Evolutionary conservation across 1,139 yeast species (phyloP).

Genomic region (Lodderomyces metapsilosis): DNA sequence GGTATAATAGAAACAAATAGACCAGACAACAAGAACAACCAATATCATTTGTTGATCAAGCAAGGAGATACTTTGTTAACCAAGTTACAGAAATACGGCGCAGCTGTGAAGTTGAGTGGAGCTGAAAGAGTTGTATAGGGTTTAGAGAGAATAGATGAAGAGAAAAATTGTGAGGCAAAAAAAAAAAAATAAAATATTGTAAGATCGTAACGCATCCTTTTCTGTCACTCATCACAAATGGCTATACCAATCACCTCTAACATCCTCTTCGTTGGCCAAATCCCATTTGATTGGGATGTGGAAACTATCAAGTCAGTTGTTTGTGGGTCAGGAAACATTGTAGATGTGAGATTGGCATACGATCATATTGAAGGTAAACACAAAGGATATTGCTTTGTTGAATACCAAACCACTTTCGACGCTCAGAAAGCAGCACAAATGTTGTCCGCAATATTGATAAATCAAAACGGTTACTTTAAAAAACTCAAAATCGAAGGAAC

Average conservation of each 20-base stretch:
- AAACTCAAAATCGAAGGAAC: slow-evolving; percentile 57
- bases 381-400: slow-evolving; percentile 65
- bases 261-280: slow-evolving; percentile 57
- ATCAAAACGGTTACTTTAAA: slow-evolving; percentile 32
- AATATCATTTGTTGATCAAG: slow-evolving; percentile 82
- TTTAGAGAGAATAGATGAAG: not conserved
- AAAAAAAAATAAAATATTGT: slow-evolving; percentile 2
- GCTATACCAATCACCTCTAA: slow-evolving; percentile 20
- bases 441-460: slow-evolving; percentile 43
- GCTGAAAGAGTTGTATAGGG: slow-evolving; percentile 59
- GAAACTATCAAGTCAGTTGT: slow-evolving; percentile 54
- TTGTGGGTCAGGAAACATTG: slow-evolving; percentile 62
- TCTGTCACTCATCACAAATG: slow-evolving; percentile 7
- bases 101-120: slow-evolving; percentile 93
- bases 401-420: slow-evolving; percentile 50
- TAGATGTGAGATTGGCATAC: slow-evolving; percentile 61
- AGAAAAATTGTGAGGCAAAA: not conserved
- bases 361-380: slow-evolving; percentile 63
- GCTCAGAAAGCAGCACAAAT: slow-evolving; percentile 49
- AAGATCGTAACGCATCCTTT: too few species aligned
- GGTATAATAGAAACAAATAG: slow-evolving; percentile 95
- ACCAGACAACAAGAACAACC: slow-evolving; percentile 94
- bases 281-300: slow-evolving; percentile 68
- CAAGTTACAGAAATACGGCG: slow-evolving; percentile 93
- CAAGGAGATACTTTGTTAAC: slow-evolving; percentile 93